Base-by-base conservation (phyloP, 768 basidiomycete species). In the Lactifluus volemus region DNA sequence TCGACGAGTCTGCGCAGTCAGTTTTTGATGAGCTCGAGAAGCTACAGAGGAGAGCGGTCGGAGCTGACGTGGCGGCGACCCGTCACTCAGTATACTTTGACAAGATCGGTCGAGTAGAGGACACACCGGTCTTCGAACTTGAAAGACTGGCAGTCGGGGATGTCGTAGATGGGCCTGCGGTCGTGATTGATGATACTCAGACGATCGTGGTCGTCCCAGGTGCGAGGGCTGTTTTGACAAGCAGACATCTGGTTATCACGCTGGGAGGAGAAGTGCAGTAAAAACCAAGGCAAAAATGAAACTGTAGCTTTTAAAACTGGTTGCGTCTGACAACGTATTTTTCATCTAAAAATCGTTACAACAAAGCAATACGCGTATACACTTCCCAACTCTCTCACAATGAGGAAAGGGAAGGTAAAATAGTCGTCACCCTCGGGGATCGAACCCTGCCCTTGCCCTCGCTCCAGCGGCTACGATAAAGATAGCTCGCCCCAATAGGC, bases 101-200 rank as follows among this genome's bases (percentile, higher is more conserved):
- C 70, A 80, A 79, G 50, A 70, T 88, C 3, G 90, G 92, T 4
- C 79, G 94, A 21, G 81, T 91, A 41, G 73, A 82, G 42, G 79
- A 89, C 62, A 90, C 89, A 0, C 94, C 93, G 0, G 87, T 98
- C 29, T 96, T 79, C 71, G 68, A 85, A 67, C 74, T 98, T 62
- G 82, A 82, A 47, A 74, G 76, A 14, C 73, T 98, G 59, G 76
- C 74, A 0, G 75, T 84, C 12, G 94, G 93, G 3, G 87, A 92
- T 59, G 75, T 78, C 44, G 76, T 96, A 30, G 73, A 80, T 48
- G 96, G 95, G 8, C 94, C 96, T 9, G 92, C 93, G 39, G 87
- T 98, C 82, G 87, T 98, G 63, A 90, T 97, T 67, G 95, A 98
- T 72, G 79, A 91, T 66, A 98, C 95, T 21, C 96, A 97, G 76